These are phyloP conservation scores for Trypanosoma theileri DNA, from an alignment of 208 protist genomes.

Conservation along the genomic window DNA sequence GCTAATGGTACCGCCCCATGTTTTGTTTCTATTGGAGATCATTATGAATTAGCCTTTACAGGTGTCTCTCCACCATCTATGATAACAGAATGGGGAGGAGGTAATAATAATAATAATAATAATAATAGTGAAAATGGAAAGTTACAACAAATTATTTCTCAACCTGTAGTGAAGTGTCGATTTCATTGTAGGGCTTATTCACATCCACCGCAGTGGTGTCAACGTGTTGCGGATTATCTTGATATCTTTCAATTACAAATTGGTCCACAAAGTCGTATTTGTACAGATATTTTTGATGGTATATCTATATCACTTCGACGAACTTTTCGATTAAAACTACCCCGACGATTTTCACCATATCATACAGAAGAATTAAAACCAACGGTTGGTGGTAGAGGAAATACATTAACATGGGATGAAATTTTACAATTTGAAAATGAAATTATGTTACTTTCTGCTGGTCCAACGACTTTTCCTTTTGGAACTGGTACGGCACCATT, in stretches of 20 bases:
- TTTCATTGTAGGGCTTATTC: slow-evolving; percentile 52
- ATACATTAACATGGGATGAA: slow-evolving; percentile 44
- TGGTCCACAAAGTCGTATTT: slow-evolving; percentile 61
- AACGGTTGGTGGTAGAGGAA: background rate
- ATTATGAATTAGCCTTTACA: slow-evolving; percentile 55
- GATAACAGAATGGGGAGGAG: background rate
- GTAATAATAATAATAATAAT: background rate
- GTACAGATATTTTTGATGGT: slow-evolving; percentile 46
- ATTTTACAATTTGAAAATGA: slow-evolving; percentile 61
- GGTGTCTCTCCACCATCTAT: slow-evolving; percentile 45
- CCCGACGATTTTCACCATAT: slow-evolving; percentile 51
- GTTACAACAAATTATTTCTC: slow-evolving; percentile 34
- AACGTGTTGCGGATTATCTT: slow-evolving; percentile 50
- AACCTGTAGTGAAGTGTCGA: slow-evolving; percentile 43
- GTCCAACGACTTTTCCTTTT: slow-evolving; percentile 55
- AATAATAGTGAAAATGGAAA: background rate
- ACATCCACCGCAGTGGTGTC: slow-evolving; percentile 38
- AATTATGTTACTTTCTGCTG: slow-evolving; percentile 35
- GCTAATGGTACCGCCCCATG: slow-evolving; percentile 58
- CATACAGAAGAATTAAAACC: background rate
- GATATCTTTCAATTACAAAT: slow-evolving; percentile 79
- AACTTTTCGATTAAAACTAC: slow-evolving; percentile 46
- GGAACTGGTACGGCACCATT: slow-evolving; percentile 54
- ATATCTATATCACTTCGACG: slow-evolving; percentile 73
- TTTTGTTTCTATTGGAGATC: slow-evolving; percentile 66